Base-by-base conservation (phyloP, 371 early-diverging fungal species). In the Fennellomyces sp. region DNA sequence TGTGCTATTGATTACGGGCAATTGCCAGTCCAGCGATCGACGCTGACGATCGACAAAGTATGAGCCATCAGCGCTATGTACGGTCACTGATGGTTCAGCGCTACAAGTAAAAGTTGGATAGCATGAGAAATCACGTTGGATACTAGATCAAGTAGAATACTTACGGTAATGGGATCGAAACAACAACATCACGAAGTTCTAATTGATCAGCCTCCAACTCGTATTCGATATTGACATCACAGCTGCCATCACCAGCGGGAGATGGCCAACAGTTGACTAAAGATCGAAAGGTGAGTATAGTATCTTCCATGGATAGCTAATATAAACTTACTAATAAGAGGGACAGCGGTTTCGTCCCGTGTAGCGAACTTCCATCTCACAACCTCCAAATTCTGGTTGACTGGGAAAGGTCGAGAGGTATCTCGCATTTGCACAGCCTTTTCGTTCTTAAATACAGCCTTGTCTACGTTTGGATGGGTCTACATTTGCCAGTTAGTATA, bases 391-490 rank as follows among this genome's bases (percentile, higher is more conserved):
- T 92, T 80, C 69, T 92, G 93, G 56, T 88, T 86, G n/a, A 89
- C 58, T 15, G 98, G 98, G 86, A 95, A 96, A 21, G 94, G 81
- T 54, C 88, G 81, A 41, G 88, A 69, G 2, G 88, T 73, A 61
- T 96, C 96, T 69, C 87, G 88, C 68, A 94, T 87, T 17, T 89
- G 87, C 50, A 98, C 82, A n/a, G 86, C 70, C 42, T 81, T 79
- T 52, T 88, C 83, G 27, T 66, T 78, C 36, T 86, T 83, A 80
- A 92, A 98, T 23, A 86, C 71, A n/a, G 68, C 77, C 78, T 96
- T 98, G 83, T 98, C 97, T 25, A 98, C 91, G 62, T 96, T 93
- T n/a, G 98, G 98, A 69, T 98, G 97, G 4, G 96, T 95, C 91
- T 94, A 75, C 23, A 65, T 26, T n/a, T n/a, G n/a, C n/a, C n/a